Percentiles rank a stretch among this genome's conserved stretches.
These are phyloP conservation scores for Candida khao-thaluensis DNA, from an alignment of 805 yeast genomes.

Conservation along the genomic window DNA sequence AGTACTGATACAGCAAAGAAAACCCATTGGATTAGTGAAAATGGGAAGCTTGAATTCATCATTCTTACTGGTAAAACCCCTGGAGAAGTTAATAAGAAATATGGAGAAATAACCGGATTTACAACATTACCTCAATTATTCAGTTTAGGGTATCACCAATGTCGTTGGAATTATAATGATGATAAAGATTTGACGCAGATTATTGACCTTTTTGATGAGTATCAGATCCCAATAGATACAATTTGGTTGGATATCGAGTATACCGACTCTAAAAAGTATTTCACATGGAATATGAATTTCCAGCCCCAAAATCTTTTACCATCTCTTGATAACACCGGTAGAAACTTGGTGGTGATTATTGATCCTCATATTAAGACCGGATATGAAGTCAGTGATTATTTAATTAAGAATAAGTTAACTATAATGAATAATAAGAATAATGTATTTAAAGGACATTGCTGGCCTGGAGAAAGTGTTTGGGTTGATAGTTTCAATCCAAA, in stretches of 20 bases:
- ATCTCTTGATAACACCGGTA: slow-evolving; percentile 64
- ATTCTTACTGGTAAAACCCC: slow-evolving; percentile 63
- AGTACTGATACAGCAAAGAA: slow-evolving; percentile 21
- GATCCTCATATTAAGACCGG: slow-evolving; percentile 87
- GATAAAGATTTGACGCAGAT: slow-evolving; percentile 81
- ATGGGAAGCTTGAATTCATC: slow-evolving; percentile 77
- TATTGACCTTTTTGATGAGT: slow-evolving; percentile 63
- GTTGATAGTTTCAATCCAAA: slow-evolving; percentile 76
- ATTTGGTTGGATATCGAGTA: slow-evolving; percentile 96
- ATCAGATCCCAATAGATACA: slow-evolving; percentile 80
- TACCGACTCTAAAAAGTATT: slow-evolving; percentile 80
- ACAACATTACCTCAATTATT: slow-evolving; percentile 73
- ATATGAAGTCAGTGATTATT: slow-evolving; percentile 59
- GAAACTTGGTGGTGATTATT: slow-evolving; percentile 79
- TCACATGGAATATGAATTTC: slow-evolving; percentile 85
- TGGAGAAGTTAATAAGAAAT: slow-evolving; percentile 53
- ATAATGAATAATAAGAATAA: slow-evolving; percentile 48
- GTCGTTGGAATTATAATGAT: slow-evolving; percentile 95
- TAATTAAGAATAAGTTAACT: slow-evolving; percentile 44
- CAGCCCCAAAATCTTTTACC: slow-evolving; percentile 68
- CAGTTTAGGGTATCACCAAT: slow-evolving; percentile 90
- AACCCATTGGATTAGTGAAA: slow-evolving; percentile 94
- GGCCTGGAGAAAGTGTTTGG: slow-evolving; percentile 98
- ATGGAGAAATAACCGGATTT: slow-evolving; percentile 71
- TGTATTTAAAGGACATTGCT: slow-evolving; percentile 81